Conservation (phyloP, 2,329 filamentous ascomycete genomes). For the Trichoderma koningiopsis region DNA sequence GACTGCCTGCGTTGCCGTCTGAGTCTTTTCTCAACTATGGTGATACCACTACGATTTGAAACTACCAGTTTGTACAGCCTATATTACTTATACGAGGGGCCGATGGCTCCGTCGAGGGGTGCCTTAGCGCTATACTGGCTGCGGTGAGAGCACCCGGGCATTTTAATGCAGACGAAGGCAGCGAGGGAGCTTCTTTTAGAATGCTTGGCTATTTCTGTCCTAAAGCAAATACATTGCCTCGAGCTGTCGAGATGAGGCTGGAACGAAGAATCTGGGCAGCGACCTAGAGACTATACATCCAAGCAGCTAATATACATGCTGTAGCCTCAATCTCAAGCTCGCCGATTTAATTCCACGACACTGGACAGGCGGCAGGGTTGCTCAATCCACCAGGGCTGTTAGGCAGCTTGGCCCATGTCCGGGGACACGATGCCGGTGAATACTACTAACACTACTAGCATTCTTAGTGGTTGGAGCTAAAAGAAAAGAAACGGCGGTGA, state of each 20-base stretch:
- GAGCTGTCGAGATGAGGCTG: neutral
- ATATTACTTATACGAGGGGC: constrained; percentile 12
- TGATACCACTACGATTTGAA: constrained; percentile 3
- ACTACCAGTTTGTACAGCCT: constrained; percentile 8
- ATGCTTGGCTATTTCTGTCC: neutral
- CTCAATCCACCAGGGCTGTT: constrained; percentile 3
- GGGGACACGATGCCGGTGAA: constrained; percentile 25
- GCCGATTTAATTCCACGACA: neutral
- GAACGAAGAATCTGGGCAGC: constrained; percentile 3
- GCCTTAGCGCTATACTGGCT: constrained; percentile 6
- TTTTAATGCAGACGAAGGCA: neutral
- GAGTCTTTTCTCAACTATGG: constrained; percentile 1
- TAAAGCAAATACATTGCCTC: neutral
- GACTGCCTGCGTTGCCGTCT: neutral
- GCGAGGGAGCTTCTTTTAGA: neutral
- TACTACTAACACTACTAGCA: neutral
- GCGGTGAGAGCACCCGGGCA: neutral
- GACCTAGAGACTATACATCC: neutral
- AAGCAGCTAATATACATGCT: neutral
- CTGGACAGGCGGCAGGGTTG: neutral
- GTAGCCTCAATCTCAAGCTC: neutral
- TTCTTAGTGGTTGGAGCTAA: neutral
- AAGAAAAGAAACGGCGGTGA: constrained; percentile 22
- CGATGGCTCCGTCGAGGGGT: neutral
- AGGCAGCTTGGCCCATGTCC: constrained; percentile 19